A percentile compares a stretch with the other conserved stretches of the same genome.
These are phyloP conservation scores for Hypoxylon sp. DNA, from an alignment of 2,329 filamentous ascomycete genomes.

Conservation along the genomic window DNA sequence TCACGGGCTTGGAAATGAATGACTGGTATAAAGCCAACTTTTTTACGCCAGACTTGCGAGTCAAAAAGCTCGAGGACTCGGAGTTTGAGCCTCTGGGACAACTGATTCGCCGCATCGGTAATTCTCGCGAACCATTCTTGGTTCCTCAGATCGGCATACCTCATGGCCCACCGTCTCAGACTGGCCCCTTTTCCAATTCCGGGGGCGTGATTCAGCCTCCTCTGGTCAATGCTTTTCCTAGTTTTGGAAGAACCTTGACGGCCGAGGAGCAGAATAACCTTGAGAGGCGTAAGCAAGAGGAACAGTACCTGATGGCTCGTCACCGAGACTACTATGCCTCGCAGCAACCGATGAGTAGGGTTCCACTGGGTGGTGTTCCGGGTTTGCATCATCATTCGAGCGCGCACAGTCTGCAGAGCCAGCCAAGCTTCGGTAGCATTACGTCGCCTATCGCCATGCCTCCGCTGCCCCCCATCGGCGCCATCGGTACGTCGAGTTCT, in stretches of 20 bases:
- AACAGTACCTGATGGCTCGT: constrained; percentile 94
- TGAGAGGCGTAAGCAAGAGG: constrained; percentile 95
- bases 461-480: constrained; percentile 62
- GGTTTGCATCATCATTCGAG: constrained; percentile 90
- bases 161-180: constrained; percentile 75
- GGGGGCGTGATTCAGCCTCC: constrained; percentile 79
- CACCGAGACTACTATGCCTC: constrained; percentile 93
- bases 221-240: constrained; percentile 91
- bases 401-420: constrained; percentile 93
- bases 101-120: constrained; percentile 93
- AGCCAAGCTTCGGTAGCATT: constrained; percentile 95
- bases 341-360: constrained; percentile 80
- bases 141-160: constrained; percentile 96
- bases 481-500: constrained; percentile 66
- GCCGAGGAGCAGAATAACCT: constrained; percentile 98
- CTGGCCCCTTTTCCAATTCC: constrained; percentile 58
- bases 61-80: constrained; percentile 91
- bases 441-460: constrained; percentile 77
- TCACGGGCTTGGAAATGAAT: constrained; percentile 97
- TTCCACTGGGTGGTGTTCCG: constrained; percentile 67
- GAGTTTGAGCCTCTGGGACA: constrained; percentile 97
- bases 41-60: constrained; percentile 91
- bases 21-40: constrained; percentile 99
- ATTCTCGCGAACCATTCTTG: constrained; percentile 95
- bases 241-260: constrained; percentile 94